Base-by-base conservation (phyloP, 495 filamentous ascomycete genomes). In the Mycothermus thermophilus region DNA sequence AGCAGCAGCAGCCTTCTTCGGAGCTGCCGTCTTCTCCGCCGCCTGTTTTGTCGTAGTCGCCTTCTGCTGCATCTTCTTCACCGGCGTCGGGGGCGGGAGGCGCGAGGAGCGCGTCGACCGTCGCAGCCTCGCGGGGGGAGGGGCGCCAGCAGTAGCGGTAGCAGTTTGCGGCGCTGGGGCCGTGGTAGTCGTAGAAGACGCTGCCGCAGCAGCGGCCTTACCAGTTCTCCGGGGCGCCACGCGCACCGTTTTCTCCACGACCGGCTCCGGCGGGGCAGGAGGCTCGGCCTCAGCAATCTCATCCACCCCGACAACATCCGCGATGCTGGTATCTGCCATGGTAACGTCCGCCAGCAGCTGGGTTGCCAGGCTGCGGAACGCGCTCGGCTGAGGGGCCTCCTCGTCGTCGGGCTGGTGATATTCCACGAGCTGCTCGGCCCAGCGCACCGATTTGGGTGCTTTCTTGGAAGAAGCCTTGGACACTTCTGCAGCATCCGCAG, bases 361-460 rank as follows among this genome's bases (percentile, higher is more conserved):
- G 9, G 31, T 27, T 10, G 37, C 23, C 17, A 34, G 13, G 0
- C 26, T 26, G 12, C 15, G 5, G 13, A 34, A 26, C 22, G 32
- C 29, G 8, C 18, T 25, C 10, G 19, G 21, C n/a, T n/a, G n/a
- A n/a, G n/a, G n/a, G n/a, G n/a, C n/a, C n/a, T n/a, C n/a, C n/a
- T n/a, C n/a, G n/a, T n/a, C n/a, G 14, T 43, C 46, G 1, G 40
- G 40, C n/a, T 14, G 28, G 30, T 54, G 54, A 30, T 29, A 48
- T 18, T 38, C 42, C 27, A 48, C 51, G 36, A 57, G 35, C 17
- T 46, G 39, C 28, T 52, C 51, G 5, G 41, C 51, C 51, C 51
- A 57, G 2, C 42, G 28, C 1, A 57, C 54, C 17, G 34, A 38
- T 43, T 56, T 58, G n/a, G n/a, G n/a, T n/a, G n/a, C n/a, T n/a